Evolutionary conservation across 371 early-diverging fungal species (phyloP).

Genomic region (Dentiscutata heterogama): DNA sequence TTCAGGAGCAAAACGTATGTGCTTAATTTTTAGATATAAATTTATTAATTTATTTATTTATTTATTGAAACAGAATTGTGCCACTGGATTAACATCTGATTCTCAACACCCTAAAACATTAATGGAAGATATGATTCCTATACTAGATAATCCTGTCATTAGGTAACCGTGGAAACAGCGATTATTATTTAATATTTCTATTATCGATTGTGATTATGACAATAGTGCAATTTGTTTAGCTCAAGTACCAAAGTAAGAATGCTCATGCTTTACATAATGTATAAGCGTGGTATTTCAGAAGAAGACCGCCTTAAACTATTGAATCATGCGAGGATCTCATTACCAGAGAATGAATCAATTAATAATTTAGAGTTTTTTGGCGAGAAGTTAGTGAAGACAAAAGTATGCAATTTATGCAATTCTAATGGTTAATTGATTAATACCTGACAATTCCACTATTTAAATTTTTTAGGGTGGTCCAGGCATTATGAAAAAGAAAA

Average conservation of each 20-base stretch:
- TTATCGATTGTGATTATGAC: background rate
- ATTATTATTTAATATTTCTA: slow-evolving; percentile 38
- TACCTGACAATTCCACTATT: background rate
- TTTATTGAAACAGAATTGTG: slow-evolving; percentile 75
- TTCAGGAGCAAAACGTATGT: no score
- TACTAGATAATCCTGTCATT: slow-evolving; percentile 76
- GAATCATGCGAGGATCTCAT: slow-evolving; percentile 78
- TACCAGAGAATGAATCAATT: slow-evolving; percentile 81
- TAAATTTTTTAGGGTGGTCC: slow-evolving; percentile 49
- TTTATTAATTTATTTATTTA: background rate
- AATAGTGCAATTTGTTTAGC: slow-evolving; percentile 47
- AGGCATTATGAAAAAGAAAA: slow-evolving; percentile 55
- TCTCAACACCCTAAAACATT: slow-evolving; percentile 80
- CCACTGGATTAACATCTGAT: slow-evolving; percentile 88
- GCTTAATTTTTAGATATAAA: no score
- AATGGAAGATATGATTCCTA: slow-evolving; percentile 83
- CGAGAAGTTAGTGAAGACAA: slow-evolving; percentile 60
- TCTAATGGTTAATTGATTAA: background rate
- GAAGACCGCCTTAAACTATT: slow-evolving; percentile 77
- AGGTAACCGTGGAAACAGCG: slow-evolving; percentile 48
- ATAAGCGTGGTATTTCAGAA: slow-evolving; percentile 71
- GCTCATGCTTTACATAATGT: slow-evolving; percentile 85
- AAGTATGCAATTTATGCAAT: background rate
- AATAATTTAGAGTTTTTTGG: slow-evolving; percentile 80
- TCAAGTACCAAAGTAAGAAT: slow-evolving; percentile 86